Conservation (phyloP, 768 basidiomycete genomes). For the Cubamyces lactineus region DNA sequence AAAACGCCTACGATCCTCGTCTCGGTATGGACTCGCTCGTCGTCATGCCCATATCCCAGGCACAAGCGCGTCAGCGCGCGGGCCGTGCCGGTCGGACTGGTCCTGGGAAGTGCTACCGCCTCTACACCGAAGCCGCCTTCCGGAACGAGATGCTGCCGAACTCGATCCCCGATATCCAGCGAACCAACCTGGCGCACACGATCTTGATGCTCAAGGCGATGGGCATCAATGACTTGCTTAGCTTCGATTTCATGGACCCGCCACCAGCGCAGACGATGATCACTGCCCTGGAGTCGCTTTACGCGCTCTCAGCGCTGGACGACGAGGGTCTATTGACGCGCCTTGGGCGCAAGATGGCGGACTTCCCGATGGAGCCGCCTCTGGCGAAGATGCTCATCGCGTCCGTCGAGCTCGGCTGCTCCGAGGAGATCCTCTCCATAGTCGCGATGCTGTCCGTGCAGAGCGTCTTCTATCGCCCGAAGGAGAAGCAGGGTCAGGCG, state of each 20-base stretch:
- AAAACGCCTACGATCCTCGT: slow-evolving; percentile 97
- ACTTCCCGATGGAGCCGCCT: slow-evolving; percentile 98
- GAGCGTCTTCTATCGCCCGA: slow-evolving; percentile 97
- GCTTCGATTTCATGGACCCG: slow-evolving; percentile 99
- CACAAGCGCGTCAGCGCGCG: slow-evolving; percentile 92
- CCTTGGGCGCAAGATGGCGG: slow-evolving; percentile 97
- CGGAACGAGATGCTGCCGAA: slow-evolving; percentile 99
- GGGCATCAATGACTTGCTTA: slow-evolving; percentile 97
- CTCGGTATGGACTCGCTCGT: slow-evolving; percentile 99
- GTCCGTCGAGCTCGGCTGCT: slow-evolving; percentile 95
- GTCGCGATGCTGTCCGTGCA: slow-evolving; percentile 98
- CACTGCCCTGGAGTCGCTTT: slow-evolving; percentile 91
- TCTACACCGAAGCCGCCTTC: slow-evolving; percentile 98
- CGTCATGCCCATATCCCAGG: slow-evolving; percentile 98
- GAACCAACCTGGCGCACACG: slow-evolving; percentile 89
- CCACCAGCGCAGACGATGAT: slow-evolving; percentile 97
- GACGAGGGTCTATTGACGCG: slow-evolving; percentile 95
- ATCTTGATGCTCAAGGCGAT: slow-evolving; percentile 97
- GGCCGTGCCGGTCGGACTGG: slow-evolving; percentile 98
- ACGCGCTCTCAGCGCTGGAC: slow-evolving; percentile 93
- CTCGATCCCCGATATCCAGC: slow-evolving; percentile 97
- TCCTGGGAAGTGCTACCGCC: slow-evolving; percentile 96
- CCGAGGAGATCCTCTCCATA: slow-evolving; percentile 95
- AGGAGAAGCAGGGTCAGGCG: slow-evolving; percentile 98
- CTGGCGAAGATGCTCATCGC: slow-evolving; percentile 98